Evolutionary conservation across 768 basidiomycete species (phyloP), one percentile per base, ranked within the genome.

Genomic region (Crassisporium funariophilum): DNA sequence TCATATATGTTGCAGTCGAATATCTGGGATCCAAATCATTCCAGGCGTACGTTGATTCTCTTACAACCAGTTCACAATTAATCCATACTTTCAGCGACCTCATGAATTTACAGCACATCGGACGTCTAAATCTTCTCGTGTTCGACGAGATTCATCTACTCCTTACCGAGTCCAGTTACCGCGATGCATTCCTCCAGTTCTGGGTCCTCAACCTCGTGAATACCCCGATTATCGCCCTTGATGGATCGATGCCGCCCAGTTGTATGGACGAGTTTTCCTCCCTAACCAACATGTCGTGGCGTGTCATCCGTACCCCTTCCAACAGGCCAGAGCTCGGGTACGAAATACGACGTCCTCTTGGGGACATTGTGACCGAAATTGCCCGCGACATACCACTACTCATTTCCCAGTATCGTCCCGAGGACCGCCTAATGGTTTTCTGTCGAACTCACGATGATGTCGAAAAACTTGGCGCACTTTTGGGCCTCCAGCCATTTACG

Each of bases 131-230:
- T 5, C 15, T 20, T 8, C 38, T 54, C 7, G 41, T 50, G 0
- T 51, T 57, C 29, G 55, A 57, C 22, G 55, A 57, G 16, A 49
- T 57, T 6, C 55, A 57, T 36, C 53, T 53, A 22, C 34, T 51
- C 2, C 16, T 49, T 5, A 41, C 52, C 16, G 55, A 57, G 6
- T 16, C 27, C 2, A 11, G 12, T 4, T 57, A 44, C 23, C 43
- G 55, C 0, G 13, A 35, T 2, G 24, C 44, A 0, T 51, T 51
- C 23, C 8, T 12, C 3, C 2, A 45, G 4, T 46, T 46, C 16
- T 35, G 8, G 11, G 19, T 24, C 1, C 44, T 51, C 44, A 46
- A 51, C 17, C 3, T 22, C 16, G 38, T 46, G 21, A 34, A 22
- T 2, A 20, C 44, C 0, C 20, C 35, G 5, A 25, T 46, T 6